A percentile compares a stretch with the other conserved stretches of the same genome.
Evolutionary conservation across 2,329 filamentous ascomycete species (phyloP).

Genomic region (Trichophyton verrucosum): DNA sequence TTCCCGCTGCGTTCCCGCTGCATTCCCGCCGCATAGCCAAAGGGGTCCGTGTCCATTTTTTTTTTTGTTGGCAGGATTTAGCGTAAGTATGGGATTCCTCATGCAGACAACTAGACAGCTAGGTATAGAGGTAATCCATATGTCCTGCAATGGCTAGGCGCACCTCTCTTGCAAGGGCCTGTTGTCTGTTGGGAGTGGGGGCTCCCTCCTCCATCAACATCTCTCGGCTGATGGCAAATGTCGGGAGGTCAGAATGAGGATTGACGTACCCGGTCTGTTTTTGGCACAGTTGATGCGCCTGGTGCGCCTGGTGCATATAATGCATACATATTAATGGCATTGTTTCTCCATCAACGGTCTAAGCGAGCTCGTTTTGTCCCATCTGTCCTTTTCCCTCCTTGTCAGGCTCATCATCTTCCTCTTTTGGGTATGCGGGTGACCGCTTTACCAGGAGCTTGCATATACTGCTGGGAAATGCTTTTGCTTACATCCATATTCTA

Average conservation of each 20-base stretch:
- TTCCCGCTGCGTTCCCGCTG: not conserved
- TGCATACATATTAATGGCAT: not conserved
- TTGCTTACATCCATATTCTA: too few species aligned
- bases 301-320: not conserved
- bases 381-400: not conserved
- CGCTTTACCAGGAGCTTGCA: not conserved
- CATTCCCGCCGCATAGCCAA: not conserved
- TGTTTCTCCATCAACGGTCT: not conserved
- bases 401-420: not conserved
- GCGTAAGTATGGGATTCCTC: not conserved
- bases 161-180: not conserved
- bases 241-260: not conserved
- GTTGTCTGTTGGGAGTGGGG: not conserved
- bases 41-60: not conserved
- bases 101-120: not conserved
- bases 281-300: not conserved
- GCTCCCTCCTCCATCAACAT: not conserved
- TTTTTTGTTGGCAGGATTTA: not conserved
- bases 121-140: not conserved
- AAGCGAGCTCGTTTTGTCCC: not conserved
- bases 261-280: not conserved
- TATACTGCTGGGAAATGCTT: not conserved
- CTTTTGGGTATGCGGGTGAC: not conserved
- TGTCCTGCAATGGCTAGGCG: not conserved
- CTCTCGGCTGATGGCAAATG: not conserved